phyloP scores from a whole-genome alignment of 2,329 filamentous ascomycete genomes.

The Neonectria hederae region DNA sequence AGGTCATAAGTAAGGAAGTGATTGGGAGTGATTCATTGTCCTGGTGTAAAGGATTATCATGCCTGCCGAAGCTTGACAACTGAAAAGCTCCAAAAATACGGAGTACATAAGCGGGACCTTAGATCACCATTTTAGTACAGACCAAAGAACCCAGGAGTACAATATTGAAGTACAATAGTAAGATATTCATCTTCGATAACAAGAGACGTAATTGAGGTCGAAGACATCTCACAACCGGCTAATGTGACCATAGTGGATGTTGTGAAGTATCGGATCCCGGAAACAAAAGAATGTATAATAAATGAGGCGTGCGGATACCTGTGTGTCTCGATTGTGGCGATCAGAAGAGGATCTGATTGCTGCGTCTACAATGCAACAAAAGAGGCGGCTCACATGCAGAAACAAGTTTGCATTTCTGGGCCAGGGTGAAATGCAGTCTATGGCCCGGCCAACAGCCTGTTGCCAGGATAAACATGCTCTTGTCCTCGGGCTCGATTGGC shows the following conservation, averaged over 20 bases:
- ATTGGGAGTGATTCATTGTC: not conserved
- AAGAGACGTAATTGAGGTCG: not conserved
- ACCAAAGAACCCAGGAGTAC: not conserved
- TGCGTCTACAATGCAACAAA: not conserved
- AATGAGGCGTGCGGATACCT: not conserved
- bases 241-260: not conserved
- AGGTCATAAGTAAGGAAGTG: not conserved
- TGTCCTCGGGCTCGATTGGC: slow-evolving; percentile 29
- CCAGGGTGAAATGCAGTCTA: slow-evolving; percentile 9
- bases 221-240: not conserved
- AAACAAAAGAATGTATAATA: not conserved
- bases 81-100: not conserved
- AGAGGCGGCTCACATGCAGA: not conserved
- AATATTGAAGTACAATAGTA: not conserved
- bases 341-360: slow-evolving; percentile 10
- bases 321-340: slow-evolving; percentile 3
- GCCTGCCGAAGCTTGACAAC: not conserved
- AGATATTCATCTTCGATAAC: not conserved
- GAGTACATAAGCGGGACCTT: not conserved
- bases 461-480: slow-evolving; percentile 33
- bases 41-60: not conserved
- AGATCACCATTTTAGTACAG: not conserved
- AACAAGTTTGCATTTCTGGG: slow-evolving; percentile 1
- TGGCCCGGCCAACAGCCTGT: slow-evolving; percentile 37
- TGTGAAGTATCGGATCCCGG: not conserved